Conservation (phyloP, 352 stramenopile genomes). For the Phytophthora lateralis region DNA sequence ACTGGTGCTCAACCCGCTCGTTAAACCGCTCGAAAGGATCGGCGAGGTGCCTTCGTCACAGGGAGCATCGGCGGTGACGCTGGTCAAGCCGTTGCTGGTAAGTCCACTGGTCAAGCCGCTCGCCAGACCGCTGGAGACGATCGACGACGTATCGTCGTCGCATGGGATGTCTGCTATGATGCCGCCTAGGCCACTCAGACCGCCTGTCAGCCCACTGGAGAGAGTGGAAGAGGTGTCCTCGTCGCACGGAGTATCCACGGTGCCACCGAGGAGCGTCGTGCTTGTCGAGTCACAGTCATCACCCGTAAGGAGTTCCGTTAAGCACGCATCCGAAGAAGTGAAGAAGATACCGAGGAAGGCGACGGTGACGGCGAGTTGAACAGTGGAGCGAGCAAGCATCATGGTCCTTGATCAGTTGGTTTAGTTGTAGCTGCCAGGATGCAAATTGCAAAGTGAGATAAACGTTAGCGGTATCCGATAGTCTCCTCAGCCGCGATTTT, state of each 20-base stretch:
- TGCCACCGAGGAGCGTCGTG: conserved; percentile 15
- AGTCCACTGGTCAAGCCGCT: conserved; percentile 3
- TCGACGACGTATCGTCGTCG: conserved; percentile 7
- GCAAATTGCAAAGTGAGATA: conserved; percentile 29
- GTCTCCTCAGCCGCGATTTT: neutral
- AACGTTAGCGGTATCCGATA: neutral
- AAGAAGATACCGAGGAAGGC: conserved; percentile 7
- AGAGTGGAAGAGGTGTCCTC: conserved; percentile 16
- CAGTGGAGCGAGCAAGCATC: conserved; percentile 19
- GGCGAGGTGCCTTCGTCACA: neutral
- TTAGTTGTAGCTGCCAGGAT: conserved; percentile 11
- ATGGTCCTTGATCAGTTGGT: conserved; percentile 1
- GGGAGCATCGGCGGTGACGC: neutral
- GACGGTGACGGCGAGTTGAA: conserved; percentile 21
- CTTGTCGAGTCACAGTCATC: conserved; percentile 24
- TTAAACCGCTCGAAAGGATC: neutral
- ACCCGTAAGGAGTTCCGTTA: conserved; percentile 20
- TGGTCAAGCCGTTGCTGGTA: conserved; percentile 4
- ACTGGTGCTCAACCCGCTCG: neutral
- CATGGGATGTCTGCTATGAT: conserved; percentile 5
- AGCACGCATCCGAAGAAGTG: conserved; percentile 21
- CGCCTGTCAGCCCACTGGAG: conserved; percentile 8
- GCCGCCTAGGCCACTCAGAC: conserved; percentile 9
- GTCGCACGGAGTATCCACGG: conserved; percentile 18
- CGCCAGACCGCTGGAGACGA: conserved; percentile 8